Evolutionary conservation across 257 asterid species (phyloP).

Genomic region (Solanum gandarillasii): DNA sequence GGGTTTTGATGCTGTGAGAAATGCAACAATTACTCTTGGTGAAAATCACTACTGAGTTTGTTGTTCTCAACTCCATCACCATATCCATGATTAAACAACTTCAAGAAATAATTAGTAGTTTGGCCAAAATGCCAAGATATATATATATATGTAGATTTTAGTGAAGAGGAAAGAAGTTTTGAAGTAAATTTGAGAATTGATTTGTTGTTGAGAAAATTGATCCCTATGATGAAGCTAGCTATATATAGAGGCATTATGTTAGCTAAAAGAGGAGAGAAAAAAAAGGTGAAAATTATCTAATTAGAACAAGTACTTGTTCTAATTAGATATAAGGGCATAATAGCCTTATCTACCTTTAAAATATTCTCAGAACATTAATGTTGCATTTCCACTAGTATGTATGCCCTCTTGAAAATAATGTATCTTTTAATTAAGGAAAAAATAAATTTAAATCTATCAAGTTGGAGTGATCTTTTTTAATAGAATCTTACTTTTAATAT

Average conservation of each 20-base stretch:
- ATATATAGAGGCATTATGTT: background rate
- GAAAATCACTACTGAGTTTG: background rate
- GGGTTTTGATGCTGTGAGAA: background rate
- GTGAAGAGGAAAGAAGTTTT: background rate
- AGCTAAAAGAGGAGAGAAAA: background rate
- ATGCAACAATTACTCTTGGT: background rate
- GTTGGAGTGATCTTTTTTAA: background rate
- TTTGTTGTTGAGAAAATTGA: background rate
- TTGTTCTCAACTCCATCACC: background rate
- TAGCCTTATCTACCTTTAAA: background rate
- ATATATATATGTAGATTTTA: background rate
- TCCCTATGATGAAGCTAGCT: background rate
- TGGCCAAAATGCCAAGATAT: background rate
- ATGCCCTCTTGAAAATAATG: background rate
- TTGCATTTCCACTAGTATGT: background rate
- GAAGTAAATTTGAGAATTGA: background rate
- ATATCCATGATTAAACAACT: background rate
- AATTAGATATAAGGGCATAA: background rate
- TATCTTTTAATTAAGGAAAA: background rate
- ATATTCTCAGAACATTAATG: background rate
- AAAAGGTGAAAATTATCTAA: background rate
- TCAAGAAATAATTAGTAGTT: background rate
- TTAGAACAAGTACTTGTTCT: background rate
- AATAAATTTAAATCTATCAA: background rate
- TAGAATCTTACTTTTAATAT: background rate